These are phyloP conservation scores for Marchantia paleacea DNA, from an alignment of 225 moss, liverwort and hornwort species.

Conservation along the genomic window DNA sequence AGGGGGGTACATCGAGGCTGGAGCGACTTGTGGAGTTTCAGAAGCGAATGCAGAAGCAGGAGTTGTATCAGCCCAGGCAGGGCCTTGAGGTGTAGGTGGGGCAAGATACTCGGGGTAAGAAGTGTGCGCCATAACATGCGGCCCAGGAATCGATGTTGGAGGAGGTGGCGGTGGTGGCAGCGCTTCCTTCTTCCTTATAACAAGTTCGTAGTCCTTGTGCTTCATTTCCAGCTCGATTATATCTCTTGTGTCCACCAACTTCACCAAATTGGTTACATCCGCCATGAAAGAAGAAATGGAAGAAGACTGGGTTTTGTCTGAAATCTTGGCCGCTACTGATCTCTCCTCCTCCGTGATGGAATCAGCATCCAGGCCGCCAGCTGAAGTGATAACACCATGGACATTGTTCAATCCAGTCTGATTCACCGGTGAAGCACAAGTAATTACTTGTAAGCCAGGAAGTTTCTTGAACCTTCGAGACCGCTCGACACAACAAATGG, in stretches of 20 bases:
- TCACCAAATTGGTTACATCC: constrained; percentile 83
- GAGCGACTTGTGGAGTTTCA: constrained; percentile 9
- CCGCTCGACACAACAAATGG: background rate
- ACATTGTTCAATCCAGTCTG: constrained; percentile 43
- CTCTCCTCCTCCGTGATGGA: constrained; percentile 31
- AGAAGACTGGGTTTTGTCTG: constrained; percentile 36
- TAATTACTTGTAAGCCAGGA: background rate
- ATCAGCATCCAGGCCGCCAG: constrained; percentile 38
- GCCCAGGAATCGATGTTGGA: constrained; percentile 53
- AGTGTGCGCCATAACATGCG: constrained; percentile 89
- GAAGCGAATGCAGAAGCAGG: constrained; percentile 16
- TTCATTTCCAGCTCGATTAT: constrained; percentile 87
- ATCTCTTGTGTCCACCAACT: constrained; percentile 84
- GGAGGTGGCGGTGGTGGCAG: constrained; percentile 58
- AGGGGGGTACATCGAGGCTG: constrained; percentile 57
- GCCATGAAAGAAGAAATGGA: constrained; percentile 76
- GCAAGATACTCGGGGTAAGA: constrained; percentile 47
- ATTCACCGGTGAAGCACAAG: background rate
- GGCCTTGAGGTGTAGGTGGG: constrained; percentile 35
- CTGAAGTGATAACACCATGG: constrained; percentile 29
- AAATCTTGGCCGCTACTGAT: constrained; percentile 6
- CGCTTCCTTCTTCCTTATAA: constrained; percentile 84
- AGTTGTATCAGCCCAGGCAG: constrained; percentile 22
- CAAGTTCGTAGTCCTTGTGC: constrained; percentile 77
- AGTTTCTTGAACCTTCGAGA: constrained; percentile 19